Evolutionary conservation across 2,329 filamentous ascomycete genomes (phyloP), one percentile per base, ranked within the genome.

Genomic region (Coleophoma eucalyptorum): DNA sequence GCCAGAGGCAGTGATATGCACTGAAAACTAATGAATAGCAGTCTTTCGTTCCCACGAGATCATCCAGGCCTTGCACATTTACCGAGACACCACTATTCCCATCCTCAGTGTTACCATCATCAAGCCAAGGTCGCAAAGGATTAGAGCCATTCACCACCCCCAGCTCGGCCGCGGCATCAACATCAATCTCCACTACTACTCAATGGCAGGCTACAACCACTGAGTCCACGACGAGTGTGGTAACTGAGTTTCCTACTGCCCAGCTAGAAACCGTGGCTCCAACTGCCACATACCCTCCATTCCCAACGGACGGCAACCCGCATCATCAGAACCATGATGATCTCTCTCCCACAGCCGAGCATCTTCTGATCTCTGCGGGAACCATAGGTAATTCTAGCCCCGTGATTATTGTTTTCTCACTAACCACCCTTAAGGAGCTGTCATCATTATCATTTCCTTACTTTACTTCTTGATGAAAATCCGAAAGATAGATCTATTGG

Each of bases 351-450:
- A 44, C 51, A 32, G 56, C 58, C 4, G 55, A 65, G 50, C 55
- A 61, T 32, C 48, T 63, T 31, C 41, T 66, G 33, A 61, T 67
- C 48, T 58, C 59, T 34, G 50, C 50, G 34, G 64, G 60, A 43
- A 51, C 60, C 35, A 62, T 66, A 41, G 62, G 63, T 65, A 59
- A 41, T 19, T 41, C 18, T 10, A 49, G 10, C 13, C 5, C 21
- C 2, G 7, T 32, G 8, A 21, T 11, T 37, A 55, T 43, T 20
- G 5, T 2, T 18, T 18, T n/a, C 16, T 21, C 12, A 37, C 37
- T 35, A 15, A 50, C 21, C 15, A 18, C 20, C 41, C 38, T 35
- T 16, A 46, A 66, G 64, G 62, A 19, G 60, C 58, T 26, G 61
- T 65, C 38, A 59, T 65, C 20, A 60, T 66, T 8, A 43, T 62